phyloP scores from a whole-genome alignment of 2,329 filamentous ascomycete species.

The Aaosphaeria arxii region DNA sequence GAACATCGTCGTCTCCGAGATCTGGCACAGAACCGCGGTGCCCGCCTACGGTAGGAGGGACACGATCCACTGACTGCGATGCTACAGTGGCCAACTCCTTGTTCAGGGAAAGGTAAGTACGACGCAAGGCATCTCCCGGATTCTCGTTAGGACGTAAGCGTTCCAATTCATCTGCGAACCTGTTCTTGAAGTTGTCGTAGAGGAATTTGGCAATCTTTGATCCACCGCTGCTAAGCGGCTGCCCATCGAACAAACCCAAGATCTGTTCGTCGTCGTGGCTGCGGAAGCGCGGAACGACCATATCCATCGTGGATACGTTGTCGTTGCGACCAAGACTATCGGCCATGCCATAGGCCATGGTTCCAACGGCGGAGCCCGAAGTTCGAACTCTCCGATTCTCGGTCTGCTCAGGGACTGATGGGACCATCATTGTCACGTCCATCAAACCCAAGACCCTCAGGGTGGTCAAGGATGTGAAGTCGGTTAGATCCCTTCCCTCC shows the following conservation, averaged over 20 bases:
- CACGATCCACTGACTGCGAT: conserved; percentile 74
- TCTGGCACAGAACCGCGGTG: conserved; percentile 71
- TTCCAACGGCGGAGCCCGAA: conserved; percentile 89
- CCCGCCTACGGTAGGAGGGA: conserved; percentile 42
- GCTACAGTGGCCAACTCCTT: conserved; percentile 89
- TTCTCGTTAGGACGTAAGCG: conserved; percentile 69
- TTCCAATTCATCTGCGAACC: conserved; percentile 80
- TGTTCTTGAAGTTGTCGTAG: conserved; percentile 89
- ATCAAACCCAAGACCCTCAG: conserved; percentile 88
- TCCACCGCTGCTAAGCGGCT: conserved; percentile 81
- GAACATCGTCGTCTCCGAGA: conserved; percentile 83
- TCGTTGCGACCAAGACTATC: conserved; percentile 91
- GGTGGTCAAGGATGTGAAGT: conserved; percentile 82
- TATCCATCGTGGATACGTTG: conserved; percentile 90
- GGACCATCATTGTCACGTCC: conserved; percentile 94
- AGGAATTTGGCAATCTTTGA: conserved; percentile 96
- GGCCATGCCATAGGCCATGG: conserved; percentile 94
- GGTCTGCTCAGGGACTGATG: conserved; percentile 89
- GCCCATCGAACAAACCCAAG: conserved; percentile 93
- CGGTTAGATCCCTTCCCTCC: conserved; percentile 72
- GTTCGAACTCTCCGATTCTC: conserved; percentile 94
- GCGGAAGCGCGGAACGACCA: conserved; percentile 90
- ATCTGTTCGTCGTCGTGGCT: conserved; percentile 87
- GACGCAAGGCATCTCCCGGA: conserved; percentile 76
- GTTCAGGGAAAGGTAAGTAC: conserved; percentile 85